Percentiles rank a stretch among this genome's conserved stretches.
These are phyloP conservation scores for Metschnikowia lachancei DNA, from an alignment of 805 yeast species.

Conservation along the genomic window DNA sequence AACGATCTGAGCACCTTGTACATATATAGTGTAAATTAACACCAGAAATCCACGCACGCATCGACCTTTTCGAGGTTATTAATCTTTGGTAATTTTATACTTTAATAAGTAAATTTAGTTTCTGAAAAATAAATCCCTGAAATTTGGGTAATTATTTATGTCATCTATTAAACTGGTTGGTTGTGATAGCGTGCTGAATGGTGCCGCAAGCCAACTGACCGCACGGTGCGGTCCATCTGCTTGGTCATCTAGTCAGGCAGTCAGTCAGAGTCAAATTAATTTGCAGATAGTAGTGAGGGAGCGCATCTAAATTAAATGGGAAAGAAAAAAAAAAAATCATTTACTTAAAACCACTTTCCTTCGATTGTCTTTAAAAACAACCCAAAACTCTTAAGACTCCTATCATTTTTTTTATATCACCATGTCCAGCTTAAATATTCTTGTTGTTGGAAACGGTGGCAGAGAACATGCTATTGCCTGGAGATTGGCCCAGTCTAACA, in stretches of 20 bases:
- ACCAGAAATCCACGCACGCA: conserved; percentile 9
- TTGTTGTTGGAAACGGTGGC: conserved; percentile 96
- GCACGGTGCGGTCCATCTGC: conserved; percentile 1
- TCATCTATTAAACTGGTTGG: no score
- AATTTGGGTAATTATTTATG: no score
- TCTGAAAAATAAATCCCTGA: no score
- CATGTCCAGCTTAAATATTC: conserved; percentile 35
- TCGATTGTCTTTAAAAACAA: background rate
- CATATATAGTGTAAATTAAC: conserved; percentile 15
- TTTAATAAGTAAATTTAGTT: no score
- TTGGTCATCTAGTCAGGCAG: background rate
- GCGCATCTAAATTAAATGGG: conserved; percentile 6
- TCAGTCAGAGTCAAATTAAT: conserved; percentile 12
- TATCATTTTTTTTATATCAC: background rate
- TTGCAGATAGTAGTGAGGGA: conserved; percentile 3
- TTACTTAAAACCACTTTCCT: background rate
- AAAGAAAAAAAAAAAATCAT: background rate
- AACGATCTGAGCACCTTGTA: conserved; percentile 32
- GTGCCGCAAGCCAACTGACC: background rate
- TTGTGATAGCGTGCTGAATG: conserved; percentile 1
- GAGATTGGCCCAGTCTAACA: conserved; percentile 78
- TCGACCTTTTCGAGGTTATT: background rate
- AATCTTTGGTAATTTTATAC: no score
- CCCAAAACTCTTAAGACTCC: background rate
- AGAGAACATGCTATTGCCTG: conserved; percentile 97